phyloP scores from a whole-genome alignment of 2,329 filamentous ascomycete genomes.

The Phyllosticta citrichinensis region DNA sequence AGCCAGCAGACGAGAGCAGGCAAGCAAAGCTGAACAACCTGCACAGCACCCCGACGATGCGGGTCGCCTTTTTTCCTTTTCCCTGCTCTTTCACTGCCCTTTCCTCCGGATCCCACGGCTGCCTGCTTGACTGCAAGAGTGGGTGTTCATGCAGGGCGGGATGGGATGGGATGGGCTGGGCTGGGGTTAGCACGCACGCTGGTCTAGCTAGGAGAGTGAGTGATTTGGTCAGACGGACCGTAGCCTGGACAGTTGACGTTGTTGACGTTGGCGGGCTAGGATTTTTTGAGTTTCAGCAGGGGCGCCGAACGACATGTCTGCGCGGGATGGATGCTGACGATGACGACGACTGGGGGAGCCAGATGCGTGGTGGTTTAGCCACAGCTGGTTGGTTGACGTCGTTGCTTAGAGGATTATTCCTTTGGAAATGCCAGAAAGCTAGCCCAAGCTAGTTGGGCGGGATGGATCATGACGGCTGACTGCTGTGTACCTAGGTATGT shows the following conservation, averaged over 20 bases:
- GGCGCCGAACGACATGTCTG: background rate
- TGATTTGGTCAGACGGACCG: background rate
- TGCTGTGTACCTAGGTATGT: no score
- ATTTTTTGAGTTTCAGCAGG: background rate
- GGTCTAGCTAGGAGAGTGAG: no score
- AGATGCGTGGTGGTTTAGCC: background rate
- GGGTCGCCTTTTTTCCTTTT: background rate
- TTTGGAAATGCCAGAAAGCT: background rate
- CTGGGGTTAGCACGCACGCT: no score
- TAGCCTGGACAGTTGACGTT: background rate
- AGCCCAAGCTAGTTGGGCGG: no score
- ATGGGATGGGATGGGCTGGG: no score
- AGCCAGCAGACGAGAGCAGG: background rate
- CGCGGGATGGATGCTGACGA: background rate
- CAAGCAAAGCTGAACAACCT: background rate
- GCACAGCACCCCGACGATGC: background rate
- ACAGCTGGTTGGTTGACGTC: background rate
- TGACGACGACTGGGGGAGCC: background rate
- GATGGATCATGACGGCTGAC: background rate
- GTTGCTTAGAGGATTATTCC: background rate
- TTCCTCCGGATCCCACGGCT: background rate
- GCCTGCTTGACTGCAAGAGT: background rate
- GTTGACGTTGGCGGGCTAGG: background rate
- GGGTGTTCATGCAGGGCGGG: no score
- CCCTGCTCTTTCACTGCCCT: background rate